Conservation (phyloP, 2,329 filamentous ascomycete species). For the Penicillium fuscoglaucum region DNA sequence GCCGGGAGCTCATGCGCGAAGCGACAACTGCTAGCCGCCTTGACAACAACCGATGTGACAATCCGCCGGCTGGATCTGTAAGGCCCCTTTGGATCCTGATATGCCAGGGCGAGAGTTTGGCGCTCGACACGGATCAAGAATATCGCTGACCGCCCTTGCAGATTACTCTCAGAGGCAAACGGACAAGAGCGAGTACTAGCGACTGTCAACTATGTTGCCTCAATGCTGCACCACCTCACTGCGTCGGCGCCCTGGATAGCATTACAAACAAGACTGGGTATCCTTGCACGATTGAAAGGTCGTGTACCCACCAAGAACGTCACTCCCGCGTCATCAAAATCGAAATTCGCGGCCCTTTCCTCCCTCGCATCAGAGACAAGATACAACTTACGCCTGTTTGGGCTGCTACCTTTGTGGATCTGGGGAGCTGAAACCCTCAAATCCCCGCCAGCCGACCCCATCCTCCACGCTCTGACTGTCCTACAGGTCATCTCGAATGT, state of each 20-base stretch:
- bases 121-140: background rate
- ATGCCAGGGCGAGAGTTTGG: background rate
- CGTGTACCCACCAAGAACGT: slow-evolving; percentile 6
- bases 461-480: slow-evolving; percentile 59
- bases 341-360: slow-evolving; percentile 52
- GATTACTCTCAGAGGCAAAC: slow-evolving; percentile 65
- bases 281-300: slow-evolving; percentile 37
- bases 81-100: slow-evolving; percentile 3
- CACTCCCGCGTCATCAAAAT: slow-evolving; percentile 37
- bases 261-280: slow-evolving; percentile 47
- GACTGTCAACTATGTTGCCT: slow-evolving; percentile 67
- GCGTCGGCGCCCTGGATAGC: slow-evolving; percentile 51
- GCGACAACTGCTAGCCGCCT: slow-evolving; percentile 28
- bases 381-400: slow-evolving; percentile 59
- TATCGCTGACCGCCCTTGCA: slow-evolving; percentile 29
- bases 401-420: slow-evolving; percentile 72
- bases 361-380: slow-evolving; percentile 52
- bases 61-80: slow-evolving; percentile 36
- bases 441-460: slow-evolving; percentile 44
- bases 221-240: slow-evolving; percentile 61
- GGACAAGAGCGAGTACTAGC: slow-evolving; percentile 71
- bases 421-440: slow-evolving; percentile 68
- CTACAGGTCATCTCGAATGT: slow-evolving; percentile 68
- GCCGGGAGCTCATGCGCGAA: slow-evolving; percentile 24
- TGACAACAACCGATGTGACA: slow-evolving; percentile 31